Base-by-base conservation (phyloP, 805 yeast genomes). In the Kazachstania viticola region DNA sequence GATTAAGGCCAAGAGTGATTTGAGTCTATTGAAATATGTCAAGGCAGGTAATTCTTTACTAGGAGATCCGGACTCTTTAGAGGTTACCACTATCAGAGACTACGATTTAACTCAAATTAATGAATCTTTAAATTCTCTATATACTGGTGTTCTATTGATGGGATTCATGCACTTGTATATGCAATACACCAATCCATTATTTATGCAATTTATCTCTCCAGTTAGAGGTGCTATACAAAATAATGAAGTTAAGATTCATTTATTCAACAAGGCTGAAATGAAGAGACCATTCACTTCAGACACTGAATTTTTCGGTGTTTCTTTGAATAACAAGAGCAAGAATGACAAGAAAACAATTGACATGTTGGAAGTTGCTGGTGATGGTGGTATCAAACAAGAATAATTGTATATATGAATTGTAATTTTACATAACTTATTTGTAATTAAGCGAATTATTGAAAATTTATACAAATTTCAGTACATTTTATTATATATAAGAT, bases 141-240 rank as follows among this genome's bases (percentile, higher is more conserved):
- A 79, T 69, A 81, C 93, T 41, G 80, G 93, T 42, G 56, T 87
- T 46, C 95, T 94, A 49, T 84, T 91, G 94, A 87, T 91, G 87
- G 94, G 79, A 17, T 81, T 88, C 76, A 87, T 88, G 97, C 98
- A 91, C 62, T 54, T 91, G 40, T 88, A 88, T 75, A 75, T 91
- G 93, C 80, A 84, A 63, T 91, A 84, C 71, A 85, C 96, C 60
- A 85, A 91, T 64, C 98, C 98, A 38, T 72, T 91, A 56, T 75
- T 91, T 46, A 80, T 88, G 85, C 97, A 91, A 67, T 76, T 87
- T 42, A 73, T 91, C 47, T 73, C 93, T 32, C 88, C 95, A 32
- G 65, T 91, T 49, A 91, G 91, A 73, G 65, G 81, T 46, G 94
- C 94, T 29, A 62, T 84, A 35, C 97, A 91, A 65, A 65, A 82